phyloP scores from a whole-genome alignment of 768 basidiomycete species.

The Baorangia bicolor region DNA sequence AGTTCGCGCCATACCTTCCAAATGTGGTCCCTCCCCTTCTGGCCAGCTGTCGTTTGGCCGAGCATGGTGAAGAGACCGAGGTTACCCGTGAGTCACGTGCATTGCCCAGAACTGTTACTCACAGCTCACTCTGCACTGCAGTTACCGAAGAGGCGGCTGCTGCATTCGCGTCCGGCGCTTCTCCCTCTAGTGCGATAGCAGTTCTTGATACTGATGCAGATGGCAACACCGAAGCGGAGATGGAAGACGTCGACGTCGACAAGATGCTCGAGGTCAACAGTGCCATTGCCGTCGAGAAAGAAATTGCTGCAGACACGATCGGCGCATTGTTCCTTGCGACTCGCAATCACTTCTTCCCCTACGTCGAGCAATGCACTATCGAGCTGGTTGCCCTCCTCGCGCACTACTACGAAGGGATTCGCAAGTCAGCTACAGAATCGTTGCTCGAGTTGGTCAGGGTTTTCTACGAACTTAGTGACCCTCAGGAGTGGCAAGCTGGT shows the following conservation, averaged over 20 bases:
- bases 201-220: slow-evolving; percentile 55
- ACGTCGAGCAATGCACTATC: slow-evolving; percentile 77
- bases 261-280: slow-evolving; percentile 92
- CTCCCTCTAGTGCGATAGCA: slow-evolving; percentile 67
- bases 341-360: slow-evolving; percentile 84
- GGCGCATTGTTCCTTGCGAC: slow-evolving; percentile 87
- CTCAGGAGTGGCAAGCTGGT: slow-evolving; percentile 82
- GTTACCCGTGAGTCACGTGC: slow-evolving; percentile 40
- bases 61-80: slow-evolving; percentile 62
- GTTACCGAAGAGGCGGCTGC: slow-evolving; percentile 56
- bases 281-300: slow-evolving; percentile 97
- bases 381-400: slow-evolving; percentile 76
- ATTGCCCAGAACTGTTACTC: background rate
- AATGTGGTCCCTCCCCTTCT: slow-evolving; percentile 86
- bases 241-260: slow-evolving; percentile 80
- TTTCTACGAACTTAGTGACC: slow-evolving; percentile 86
- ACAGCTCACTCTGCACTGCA: slow-evolving; percentile 7
- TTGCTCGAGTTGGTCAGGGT: slow-evolving; percentile 86
- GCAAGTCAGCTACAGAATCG: slow-evolving; percentile 88
- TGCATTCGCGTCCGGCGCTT: slow-evolving; percentile 72
- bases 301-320: slow-evolving; percentile 96
- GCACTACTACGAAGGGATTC: slow-evolving; percentile 97
- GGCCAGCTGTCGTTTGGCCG: slow-evolving; percentile 76
- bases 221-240: slow-evolving; percentile 57
- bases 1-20: slow-evolving; percentile 86